Conservation (phyloP, 1,284 basidiomycete species). For the Phenoliferia sp. region DNA sequence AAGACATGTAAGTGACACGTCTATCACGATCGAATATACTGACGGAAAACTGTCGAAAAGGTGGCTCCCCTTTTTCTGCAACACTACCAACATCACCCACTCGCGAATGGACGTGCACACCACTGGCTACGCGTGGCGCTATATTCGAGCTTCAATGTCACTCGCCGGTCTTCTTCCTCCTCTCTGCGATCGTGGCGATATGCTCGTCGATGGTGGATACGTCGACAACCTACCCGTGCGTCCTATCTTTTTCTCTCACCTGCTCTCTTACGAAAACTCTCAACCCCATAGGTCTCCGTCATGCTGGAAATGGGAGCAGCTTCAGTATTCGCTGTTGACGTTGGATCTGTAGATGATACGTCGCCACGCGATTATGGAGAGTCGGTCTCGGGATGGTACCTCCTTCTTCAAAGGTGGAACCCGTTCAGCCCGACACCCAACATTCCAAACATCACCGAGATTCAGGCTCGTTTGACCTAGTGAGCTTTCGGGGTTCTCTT, state of each 20-base stretch:
- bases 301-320: slow-evolving; percentile 90
- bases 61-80: slow-evolving; percentile 99
- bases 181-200: slow-evolving; percentile 86
- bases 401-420: slow-evolving; percentile 78
- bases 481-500: slow-evolving; percentile 47
- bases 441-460: slow-evolving; percentile 90
- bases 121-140: slow-evolving; percentile 43
- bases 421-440: slow-evolving; percentile 50
- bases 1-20: slow-evolving; percentile 44
- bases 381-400: slow-evolving; percentile 93
- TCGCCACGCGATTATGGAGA: slow-evolving; percentile 92
- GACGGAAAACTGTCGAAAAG: slow-evolving; percentile 15
- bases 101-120: slow-evolving; percentile 97
- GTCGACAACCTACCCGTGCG: slow-evolving; percentile 86
- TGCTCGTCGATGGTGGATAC: slow-evolving; percentile 84
- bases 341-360: slow-evolving; percentile 93
- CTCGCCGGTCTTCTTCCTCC: slow-evolving; percentile 92
- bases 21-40: not conserved
- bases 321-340: slow-evolving; percentile 91
- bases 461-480: slow-evolving; percentile 94
- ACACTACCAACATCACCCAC: slow-evolving; percentile 97
- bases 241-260: not conserved
- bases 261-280: slow-evolving; percentile 17
- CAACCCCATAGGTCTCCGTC: slow-evolving; percentile 62
- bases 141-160: slow-evolving; percentile 91